Evolutionary conservation across 75 land plant genomes (phyloP).

Genomic region (Isoetes taiwanensis): DNA sequence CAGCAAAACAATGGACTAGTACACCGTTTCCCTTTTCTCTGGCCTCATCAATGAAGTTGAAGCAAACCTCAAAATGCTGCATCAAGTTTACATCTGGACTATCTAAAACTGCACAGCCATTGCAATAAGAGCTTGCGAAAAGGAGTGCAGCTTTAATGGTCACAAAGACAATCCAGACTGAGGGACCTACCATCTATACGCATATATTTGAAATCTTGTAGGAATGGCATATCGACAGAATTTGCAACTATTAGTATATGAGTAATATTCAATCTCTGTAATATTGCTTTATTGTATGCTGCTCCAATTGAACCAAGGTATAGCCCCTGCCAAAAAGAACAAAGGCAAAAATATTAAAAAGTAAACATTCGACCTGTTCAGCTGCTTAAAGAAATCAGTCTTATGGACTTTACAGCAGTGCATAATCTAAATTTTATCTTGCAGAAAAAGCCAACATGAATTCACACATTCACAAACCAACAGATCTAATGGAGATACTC

Average conservation of each 20-base stretch:
- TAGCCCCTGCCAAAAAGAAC: slow-evolving; percentile 27
- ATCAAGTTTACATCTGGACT: slow-evolving; percentile 26
- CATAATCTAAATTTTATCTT: no score
- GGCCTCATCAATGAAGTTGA: slow-evolving; percentile 62
- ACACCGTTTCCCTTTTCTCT: slow-evolving; percentile 37
- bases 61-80: slow-evolving; percentile 50
- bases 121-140: slow-evolving; percentile 1
- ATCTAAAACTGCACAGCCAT: slow-evolving; percentile 32
- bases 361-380: no score
- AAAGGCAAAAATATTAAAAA: not conserved
- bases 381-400: no score
- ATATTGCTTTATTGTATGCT: slow-evolving; percentile 26
- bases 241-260: slow-evolving; percentile 44
- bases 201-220: slow-evolving; percentile 46
- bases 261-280: slow-evolving; percentile 43
- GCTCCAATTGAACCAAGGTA: slow-evolving; percentile 45
- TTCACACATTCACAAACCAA: no score
- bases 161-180: slow-evolving; percentile 1
- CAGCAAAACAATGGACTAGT: slow-evolving; percentile 68
- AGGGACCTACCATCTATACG: slow-evolving; percentile 30
- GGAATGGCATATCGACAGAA: slow-evolving; percentile 22
- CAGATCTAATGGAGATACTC: no score
- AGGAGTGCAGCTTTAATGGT: not conserved
- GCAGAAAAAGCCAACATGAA: no score
- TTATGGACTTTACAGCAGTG: no score